phyloP scores from a whole-genome alignment of 805 yeast species.

The Lipomyces chichibuensis region DNA sequence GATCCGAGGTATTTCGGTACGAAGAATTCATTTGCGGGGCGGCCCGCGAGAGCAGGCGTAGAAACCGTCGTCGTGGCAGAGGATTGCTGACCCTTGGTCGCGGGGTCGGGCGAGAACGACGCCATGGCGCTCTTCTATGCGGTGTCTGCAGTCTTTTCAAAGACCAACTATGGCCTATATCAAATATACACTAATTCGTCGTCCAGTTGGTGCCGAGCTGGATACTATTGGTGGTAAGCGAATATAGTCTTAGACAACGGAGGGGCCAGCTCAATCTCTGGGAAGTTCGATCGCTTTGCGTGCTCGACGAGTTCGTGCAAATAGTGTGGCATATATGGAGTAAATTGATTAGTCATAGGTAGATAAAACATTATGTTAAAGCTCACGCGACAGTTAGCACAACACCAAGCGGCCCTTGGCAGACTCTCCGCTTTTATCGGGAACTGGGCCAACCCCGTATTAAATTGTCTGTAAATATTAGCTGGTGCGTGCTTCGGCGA shows the following conservation, averaged over 20 bases:
- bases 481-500: neutral
- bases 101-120: neutral
- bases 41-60: neutral
- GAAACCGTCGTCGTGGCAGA: neutral
- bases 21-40: neutral
- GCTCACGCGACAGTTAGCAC: neutral
- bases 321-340: neutral
- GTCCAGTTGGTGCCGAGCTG: neutral
- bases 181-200: neutral
- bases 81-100: neutral
- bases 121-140: neutral
- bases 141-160: neutral
- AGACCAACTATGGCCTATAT: neutral
- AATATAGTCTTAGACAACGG: neutral
- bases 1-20: constrained; percentile 11
- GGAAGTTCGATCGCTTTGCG: neutral
- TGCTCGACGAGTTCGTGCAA: neutral
- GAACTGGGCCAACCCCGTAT: neutral
- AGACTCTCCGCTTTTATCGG: neutral
- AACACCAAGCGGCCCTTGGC: neutral
- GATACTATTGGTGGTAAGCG: neutral
- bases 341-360: neutral
- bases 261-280: neutral
- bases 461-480: neutral
- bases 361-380: neutral